Evolutionary conservation across 345 rosid species (phyloP).

Genomic region (Brassica juncea): DNA sequence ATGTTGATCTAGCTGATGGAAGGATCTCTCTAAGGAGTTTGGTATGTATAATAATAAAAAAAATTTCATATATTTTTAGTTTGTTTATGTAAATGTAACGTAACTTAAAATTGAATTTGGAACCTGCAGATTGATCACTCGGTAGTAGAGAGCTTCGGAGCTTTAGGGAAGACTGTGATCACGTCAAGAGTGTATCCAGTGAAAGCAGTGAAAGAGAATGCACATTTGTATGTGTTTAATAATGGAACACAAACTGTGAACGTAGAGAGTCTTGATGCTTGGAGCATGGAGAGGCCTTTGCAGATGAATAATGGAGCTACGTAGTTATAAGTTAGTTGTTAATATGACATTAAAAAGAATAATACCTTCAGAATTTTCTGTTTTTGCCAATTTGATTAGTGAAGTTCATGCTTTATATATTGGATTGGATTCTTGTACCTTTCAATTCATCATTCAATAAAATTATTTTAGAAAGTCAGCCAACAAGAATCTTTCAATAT

Average conservation of each 20-base stretch:
- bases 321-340: not conserved
- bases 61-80: not conserved
- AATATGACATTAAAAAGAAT: not conserved
- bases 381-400: not conserved
- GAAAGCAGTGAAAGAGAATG: conserved; percentile 47
- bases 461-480: not conserved
- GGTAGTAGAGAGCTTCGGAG: conserved; percentile 78
- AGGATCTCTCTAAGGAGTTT: conserved; percentile 68
- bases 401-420: not conserved
- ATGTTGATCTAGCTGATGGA: conserved; percentile 56
- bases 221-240: conserved; percentile 72
- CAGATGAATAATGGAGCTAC: conserved; percentile 40
- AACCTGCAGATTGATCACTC: conserved; percentile 65
- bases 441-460: conserved; percentile 13
- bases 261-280: conserved; percentile 63
- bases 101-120: not conserved
- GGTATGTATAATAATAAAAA: conserved; percentile 40
- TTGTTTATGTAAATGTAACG: not conserved
- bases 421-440: conserved; percentile 14
- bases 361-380: not conserved
- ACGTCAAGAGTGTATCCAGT: conserved; percentile 78
- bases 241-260: conserved; percentile 57
- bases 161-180: conserved; percentile 64
- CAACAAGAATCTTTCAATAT: not conserved
- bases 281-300: conserved; percentile 71